A percentile compares a stretch with the other conserved stretches of the same genome.
phyloP scores from a whole-genome alignment of 805 yeast species.

The Maudiozyma turicensis region DNA sequence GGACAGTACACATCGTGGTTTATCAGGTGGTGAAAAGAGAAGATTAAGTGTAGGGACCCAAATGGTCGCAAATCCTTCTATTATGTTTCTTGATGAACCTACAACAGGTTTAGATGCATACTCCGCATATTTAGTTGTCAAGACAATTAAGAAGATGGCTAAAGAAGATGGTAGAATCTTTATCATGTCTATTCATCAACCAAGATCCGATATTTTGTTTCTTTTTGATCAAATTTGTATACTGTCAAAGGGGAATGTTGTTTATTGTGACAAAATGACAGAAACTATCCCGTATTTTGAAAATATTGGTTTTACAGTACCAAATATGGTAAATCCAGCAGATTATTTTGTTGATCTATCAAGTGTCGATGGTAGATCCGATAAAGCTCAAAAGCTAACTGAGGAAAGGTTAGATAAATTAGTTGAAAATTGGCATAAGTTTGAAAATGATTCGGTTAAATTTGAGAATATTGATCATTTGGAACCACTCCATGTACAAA shows the following conservation, averaged over 20 bases:
- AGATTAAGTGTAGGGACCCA: constrained; percentile 72
- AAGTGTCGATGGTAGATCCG: constrained; percentile 42
- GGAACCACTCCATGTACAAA: constrained; percentile 20
- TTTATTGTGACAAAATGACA: constrained; percentile 39
- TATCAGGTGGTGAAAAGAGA: constrained; percentile 82
- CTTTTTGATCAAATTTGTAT: constrained; percentile 60
- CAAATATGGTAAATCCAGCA: constrained; percentile 48
- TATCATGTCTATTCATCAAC: constrained; percentile 74
- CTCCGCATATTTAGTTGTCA: constrained; percentile 56
- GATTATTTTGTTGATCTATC: constrained; percentile 50
- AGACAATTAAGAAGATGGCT: constrained; percentile 51
- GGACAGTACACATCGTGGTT: constrained; percentile 43
- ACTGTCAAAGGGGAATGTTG: constrained; percentile 53
- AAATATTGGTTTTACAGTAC: constrained; percentile 35
- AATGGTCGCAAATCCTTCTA: constrained; percentile 62
- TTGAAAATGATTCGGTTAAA: constrained; percentile 4
- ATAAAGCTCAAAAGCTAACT: constrained; percentile 30
- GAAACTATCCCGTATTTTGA: constrained; percentile 42
- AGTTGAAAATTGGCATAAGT: constrained; percentile 31
- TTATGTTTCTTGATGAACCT: constrained; percentile 76
- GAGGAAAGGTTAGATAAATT: constrained; percentile 29
- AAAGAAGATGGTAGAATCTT: constrained; percentile 55
- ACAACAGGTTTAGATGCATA: constrained; percentile 81
- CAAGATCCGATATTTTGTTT: constrained; percentile 64
- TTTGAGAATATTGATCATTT: constrained; percentile 1